Evolutionary conservation across 2,329 filamentous ascomycete species (phyloP).

Genomic region (Didymella keratinophila): DNA sequence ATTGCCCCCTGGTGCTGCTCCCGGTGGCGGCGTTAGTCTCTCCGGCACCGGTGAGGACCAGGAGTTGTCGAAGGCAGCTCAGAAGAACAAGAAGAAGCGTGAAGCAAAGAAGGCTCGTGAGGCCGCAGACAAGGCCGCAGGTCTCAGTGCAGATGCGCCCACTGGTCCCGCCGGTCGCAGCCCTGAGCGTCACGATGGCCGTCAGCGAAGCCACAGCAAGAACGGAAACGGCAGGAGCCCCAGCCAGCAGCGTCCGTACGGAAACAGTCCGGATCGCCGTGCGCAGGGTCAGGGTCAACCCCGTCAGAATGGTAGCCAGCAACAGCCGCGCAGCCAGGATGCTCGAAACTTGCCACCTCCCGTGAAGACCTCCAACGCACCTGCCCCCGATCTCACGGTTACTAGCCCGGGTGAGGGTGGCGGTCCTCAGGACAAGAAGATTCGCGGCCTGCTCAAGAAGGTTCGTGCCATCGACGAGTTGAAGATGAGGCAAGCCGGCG

Average conservation of each 20-base stretch:
- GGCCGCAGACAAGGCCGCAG: slow-evolving; percentile 62
- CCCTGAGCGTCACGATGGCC: slow-evolving; percentile 69
- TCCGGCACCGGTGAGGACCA: slow-evolving; percentile 72
- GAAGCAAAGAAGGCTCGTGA: slow-evolving; percentile 92
- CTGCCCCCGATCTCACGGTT: slow-evolving; percentile 60
- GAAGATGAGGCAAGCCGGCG: slow-evolving; percentile 92
- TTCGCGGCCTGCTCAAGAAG: slow-evolving; percentile 93
- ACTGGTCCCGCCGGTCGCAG: slow-evolving; percentile 59
- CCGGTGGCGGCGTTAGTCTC: slow-evolving; percentile 71
- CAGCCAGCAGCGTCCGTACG: slow-evolving; percentile 45
- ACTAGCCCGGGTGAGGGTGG: slow-evolving; percentile 64
- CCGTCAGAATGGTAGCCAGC: slow-evolving; percentile 36
- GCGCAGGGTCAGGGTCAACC: slow-evolving; percentile 35
- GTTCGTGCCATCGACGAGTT: slow-evolving; percentile 96
- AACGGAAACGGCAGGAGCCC: slow-evolving; percentile 39
- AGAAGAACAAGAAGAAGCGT: slow-evolving; percentile 99
- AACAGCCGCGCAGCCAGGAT: slow-evolving; percentile 33
- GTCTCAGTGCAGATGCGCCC: slow-evolving; percentile 42
- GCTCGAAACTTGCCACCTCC: slow-evolving; percentile 29
- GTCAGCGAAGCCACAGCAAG: slow-evolving; percentile 62
- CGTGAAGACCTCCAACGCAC: slow-evolving; percentile 44
- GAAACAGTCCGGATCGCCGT: slow-evolving; percentile 43
- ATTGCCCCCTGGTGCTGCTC: slow-evolving; percentile 72
- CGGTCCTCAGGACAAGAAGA: slow-evolving; percentile 88
- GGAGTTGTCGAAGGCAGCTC: slow-evolving; percentile 79